Percentiles rank a stretch among this genome's conserved stretches.
Evolutionary conservation across 1,139 yeast species (phyloP).

Genomic region (Candida dubliniensis): DNA sequence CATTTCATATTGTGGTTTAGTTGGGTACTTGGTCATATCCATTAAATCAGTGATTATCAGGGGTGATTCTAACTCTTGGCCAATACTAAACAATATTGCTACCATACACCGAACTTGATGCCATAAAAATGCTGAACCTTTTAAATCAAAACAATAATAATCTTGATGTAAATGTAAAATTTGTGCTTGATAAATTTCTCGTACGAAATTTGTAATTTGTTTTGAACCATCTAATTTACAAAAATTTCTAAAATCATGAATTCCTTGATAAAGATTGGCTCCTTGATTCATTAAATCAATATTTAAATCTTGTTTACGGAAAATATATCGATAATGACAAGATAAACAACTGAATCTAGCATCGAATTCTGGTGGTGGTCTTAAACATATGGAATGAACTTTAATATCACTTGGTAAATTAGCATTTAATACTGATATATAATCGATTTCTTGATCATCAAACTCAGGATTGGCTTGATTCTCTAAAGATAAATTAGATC

Average conservation of each 20-base stretch:
- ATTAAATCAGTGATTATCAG: constrained; percentile 57
- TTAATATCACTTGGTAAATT: constrained; percentile 79
- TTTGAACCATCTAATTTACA: constrained; percentile 94
- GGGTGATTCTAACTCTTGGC: constrained; percentile 71
- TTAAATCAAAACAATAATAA: constrained; percentile 69
- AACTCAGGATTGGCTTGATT: constrained; percentile 58
- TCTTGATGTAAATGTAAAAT: constrained; percentile 47
- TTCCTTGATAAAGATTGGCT: constrained; percentile 65
- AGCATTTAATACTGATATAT: constrained; percentile 71
- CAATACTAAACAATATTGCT: constrained; percentile 76
- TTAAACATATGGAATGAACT: constrained; percentile 74
- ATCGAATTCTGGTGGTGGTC: constrained; percentile 82
- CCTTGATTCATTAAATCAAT: constrained; percentile 68
- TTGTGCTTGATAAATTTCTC: constrained; percentile 56
- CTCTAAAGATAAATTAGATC: constrained; percentile 60
- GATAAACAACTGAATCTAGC: constrained; percentile 87
- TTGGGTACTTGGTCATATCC: constrained; percentile 57
- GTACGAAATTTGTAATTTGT: constrained; percentile 73
- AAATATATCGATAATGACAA: constrained; percentile 84
- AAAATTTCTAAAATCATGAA: constrained; percentile 89
- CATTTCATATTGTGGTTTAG: constrained; percentile 83
- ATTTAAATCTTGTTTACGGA: constrained; percentile 56
- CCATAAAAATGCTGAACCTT: constrained; percentile 94
- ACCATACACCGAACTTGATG: constrained; percentile 98
- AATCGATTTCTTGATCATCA: constrained; percentile 73